Percentiles rank a stretch among this genome's conserved stretches.
Conservation (phyloP, 352 stramenopile genomes). For the Phytopythium vexans region DNA sequence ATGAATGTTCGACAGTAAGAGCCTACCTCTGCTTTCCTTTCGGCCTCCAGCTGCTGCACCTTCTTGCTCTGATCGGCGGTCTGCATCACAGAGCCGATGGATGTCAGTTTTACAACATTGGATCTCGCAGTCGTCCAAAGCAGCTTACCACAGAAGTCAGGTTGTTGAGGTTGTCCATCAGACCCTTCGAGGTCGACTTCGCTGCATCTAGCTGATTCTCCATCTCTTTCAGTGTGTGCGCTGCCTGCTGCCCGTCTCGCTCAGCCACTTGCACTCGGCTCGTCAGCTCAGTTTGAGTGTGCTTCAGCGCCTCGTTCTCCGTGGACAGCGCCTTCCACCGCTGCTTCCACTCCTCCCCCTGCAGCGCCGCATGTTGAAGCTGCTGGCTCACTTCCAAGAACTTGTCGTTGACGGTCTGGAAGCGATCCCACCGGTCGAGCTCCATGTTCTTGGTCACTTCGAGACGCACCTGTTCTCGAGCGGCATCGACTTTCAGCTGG, state of each 20-base stretch:
- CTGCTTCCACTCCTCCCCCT: conserved; percentile 21
- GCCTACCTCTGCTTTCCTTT: conserved; percentile 38
- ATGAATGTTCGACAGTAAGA: background rate
- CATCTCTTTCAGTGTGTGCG: conserved; percentile 25
- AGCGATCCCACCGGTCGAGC: conserved; percentile 59
- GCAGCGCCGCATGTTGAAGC: conserved; percentile 26
- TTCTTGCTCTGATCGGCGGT: conserved; percentile 65
- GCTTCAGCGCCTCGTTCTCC: conserved; percentile 24
- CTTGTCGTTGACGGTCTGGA: conserved; percentile 67
- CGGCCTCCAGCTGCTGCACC: conserved; percentile 51
- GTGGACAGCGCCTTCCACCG: conserved; percentile 28
- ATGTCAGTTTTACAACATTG: background rate
- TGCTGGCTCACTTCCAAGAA: conserved; percentile 52
- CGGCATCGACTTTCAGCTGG: conserved; percentile 30
- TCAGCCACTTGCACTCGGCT: conserved; percentile 19
- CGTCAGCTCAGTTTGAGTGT: conserved; percentile 18
- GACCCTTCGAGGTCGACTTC: conserved; percentile 63
- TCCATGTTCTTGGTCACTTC: conserved; percentile 55
- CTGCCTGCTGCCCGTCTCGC: conserved; percentile 1
- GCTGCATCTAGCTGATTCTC: conserved; percentile 30
- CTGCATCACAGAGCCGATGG: conserved; percentile 13
- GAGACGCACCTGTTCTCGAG: conserved; percentile 46
- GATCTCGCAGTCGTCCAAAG: background rate
- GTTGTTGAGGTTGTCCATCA: conserved; percentile 66
- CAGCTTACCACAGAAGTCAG: conserved; percentile 48